Base-by-base conservation (phyloP, 179 eudicot species). In the Silene coronaria region DNA sequence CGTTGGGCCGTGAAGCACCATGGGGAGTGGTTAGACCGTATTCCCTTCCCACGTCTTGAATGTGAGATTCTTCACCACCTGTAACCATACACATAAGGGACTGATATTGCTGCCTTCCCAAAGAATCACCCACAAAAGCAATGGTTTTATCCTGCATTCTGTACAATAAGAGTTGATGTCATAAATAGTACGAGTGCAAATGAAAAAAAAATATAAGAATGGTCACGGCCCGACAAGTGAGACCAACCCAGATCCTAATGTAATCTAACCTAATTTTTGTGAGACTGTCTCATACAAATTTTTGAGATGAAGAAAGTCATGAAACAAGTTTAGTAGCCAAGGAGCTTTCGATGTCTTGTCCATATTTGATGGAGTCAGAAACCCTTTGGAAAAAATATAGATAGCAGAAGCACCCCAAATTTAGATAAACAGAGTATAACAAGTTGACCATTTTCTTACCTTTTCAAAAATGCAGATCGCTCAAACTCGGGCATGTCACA, bases 41-140 rank as follows among this genome's bases (percentile, higher is more conserved):
- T 70, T 87, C 78, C 65, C 48, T 30, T 30, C 91, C 96, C 13
- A 88, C 85, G 23, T 91, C 85, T 76, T 84, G 77, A 70, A 89
- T 85, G 57, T 85, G 85, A 0, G 85, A 86, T 67, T 84, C 84
- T 70, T 88, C 77, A 14, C 97, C 96, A 64, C 91, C 94, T 3
- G 96, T 86, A 51, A 80, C 87, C 94, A 92, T 91, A 80, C 97
- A 92, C 96, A 92, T 88, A 23, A 92, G 86, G 28, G 97, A 92
- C 77, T 92, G 97, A 66, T 86, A 92, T 74, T 92, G 97, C 70
- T 92, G 97, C 63, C 97, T 78, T 30, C 89, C 96, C 71, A 92
- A 80, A n/a, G 97, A 92, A 78, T 92, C 97, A 22, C 97, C 97
- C 6, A 92, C 81, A 69, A 92, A 89, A 70, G 96, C 97, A 59